phyloP scores from a whole-genome alignment of 495 filamentous ascomycete species.

The Aspergillus sparsus region DNA sequence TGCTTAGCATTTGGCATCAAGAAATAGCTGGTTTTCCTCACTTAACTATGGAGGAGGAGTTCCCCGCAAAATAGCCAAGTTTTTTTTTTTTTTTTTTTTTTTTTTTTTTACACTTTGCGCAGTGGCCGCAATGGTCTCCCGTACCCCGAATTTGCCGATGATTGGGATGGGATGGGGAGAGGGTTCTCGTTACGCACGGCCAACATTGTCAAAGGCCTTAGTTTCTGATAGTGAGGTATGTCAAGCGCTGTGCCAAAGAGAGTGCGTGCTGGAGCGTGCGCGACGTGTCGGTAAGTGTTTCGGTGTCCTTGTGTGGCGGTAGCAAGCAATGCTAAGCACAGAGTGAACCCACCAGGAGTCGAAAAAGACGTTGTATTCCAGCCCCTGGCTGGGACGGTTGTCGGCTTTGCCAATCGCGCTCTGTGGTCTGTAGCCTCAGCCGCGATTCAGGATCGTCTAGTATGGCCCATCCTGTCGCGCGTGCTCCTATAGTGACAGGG shows the following conservation, averaged over 20 bases:
- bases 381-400: slow-evolving; percentile 15
- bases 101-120: too few species aligned
- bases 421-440: slow-evolving; percentile 18
- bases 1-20: too few species aligned
- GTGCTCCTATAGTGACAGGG: background rate
- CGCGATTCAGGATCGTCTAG: background rate
- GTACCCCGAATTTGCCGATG: too few species aligned
- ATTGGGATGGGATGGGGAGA: background rate
- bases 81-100: too few species aligned
- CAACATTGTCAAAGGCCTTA: background rate
- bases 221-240: background rate
- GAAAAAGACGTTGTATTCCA: slow-evolving; percentile 29
- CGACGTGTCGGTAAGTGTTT: slow-evolving; percentile 27
- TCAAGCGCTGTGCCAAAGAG: slow-evolving; percentile 15
- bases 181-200: background rate
- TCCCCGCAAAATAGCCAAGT: too few species aligned
- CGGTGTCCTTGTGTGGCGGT: background rate
- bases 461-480: background rate
- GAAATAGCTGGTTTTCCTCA: too few species aligned
- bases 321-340: background rate
- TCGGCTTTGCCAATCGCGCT: slow-evolving; percentile 20
- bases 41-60: too few species aligned
- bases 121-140: too few species aligned
- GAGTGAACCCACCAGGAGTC: slow-evolving; percentile 7
- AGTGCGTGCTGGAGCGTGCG: slow-evolving; percentile 26